phyloP scores from a whole-genome alignment of 768 basidiomycete genomes.

The Dentipellis sp. region DNA sequence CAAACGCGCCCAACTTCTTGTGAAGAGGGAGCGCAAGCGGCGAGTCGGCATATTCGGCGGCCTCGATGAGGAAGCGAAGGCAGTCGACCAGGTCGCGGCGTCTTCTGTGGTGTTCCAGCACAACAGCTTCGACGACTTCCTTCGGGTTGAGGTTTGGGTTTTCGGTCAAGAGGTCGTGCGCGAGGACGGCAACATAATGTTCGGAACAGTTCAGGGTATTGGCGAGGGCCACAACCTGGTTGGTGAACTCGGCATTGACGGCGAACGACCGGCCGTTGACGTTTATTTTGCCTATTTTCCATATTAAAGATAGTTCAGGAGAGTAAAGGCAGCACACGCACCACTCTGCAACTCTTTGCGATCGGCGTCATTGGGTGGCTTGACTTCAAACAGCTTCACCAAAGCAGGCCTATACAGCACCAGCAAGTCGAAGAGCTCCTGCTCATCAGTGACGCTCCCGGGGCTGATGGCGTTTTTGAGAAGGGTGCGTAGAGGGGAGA shows the following conservation, averaged over 20 bases:
- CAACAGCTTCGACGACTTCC: conserved; percentile 51
- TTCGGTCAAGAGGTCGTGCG: conserved; percentile 51
- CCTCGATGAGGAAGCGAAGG: conserved; percentile 59
- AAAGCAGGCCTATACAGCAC: conserved; percentile 59
- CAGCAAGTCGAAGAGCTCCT: conserved; percentile 68
- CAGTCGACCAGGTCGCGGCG: conserved; percentile 67
- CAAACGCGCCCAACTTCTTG: conserved; percentile 45
- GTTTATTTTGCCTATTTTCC: conserved; percentile 49
- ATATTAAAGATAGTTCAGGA: not conserved
- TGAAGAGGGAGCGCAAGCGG: conserved; percentile 39
- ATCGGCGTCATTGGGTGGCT: conserved; percentile 51
- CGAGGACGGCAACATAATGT: conserved; percentile 61
- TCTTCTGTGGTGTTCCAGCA: conserved; percentile 60
- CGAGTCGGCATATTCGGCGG: conserved; percentile 38
- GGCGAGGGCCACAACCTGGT: conserved; percentile 69
- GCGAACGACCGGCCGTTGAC: conserved; percentile 60
- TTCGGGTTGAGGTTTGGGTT: conserved; percentile 57
- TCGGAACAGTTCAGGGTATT: conserved; percentile 80
- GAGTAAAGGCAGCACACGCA: conserved; percentile 19
- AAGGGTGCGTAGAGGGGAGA: conserved; percentile 45
- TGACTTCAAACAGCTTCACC: conserved; percentile 55
- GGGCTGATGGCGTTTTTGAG: conserved; percentile 40
- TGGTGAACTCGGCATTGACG: conserved; percentile 72
- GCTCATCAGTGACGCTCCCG: conserved; percentile 45
- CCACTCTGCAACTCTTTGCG: conserved; percentile 65